Evolutionary conservation across 2,329 filamentous ascomycete species (phyloP), one percentile per base, ranked within the genome.

Genomic region (Xylariaceae sp.): DNA sequence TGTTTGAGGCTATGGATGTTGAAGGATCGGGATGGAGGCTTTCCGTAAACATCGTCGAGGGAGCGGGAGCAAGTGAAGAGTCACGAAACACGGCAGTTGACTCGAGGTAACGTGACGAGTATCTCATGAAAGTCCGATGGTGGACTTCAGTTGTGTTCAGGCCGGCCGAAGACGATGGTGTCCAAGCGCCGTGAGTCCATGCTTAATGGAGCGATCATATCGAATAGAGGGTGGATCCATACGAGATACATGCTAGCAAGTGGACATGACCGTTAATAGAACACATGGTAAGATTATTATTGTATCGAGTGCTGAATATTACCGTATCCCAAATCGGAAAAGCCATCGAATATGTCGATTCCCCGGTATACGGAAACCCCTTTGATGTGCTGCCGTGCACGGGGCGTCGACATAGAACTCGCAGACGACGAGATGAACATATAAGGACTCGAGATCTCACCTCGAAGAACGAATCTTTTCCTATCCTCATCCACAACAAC

Each of bases 391-490:
- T 30, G 2, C 37, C 37, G 37, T 42, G 23, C 23, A 30, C 23
- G 23, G 23, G 1, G 23, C 23, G 23, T 30, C 4, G 23, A 4
- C 23, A 30, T 30, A 3, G 42, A 45, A 47, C 39, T 9, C 11
- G 13, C 9, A 56, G 37, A 18, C 2, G 17, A n/a, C 7, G n/a
- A 35, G 35, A 54, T 49, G 58, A 56, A 53, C 58, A 62, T 60
- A 60, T 56, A 62, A 58, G 3, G 17, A 10, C 10, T 3, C 3
- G 10, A 50, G 13, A 30, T 39, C 52, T 42, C 52, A 34, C 44
- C 52, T 42, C 17, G 18, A 47, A 54, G 11, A 10, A 8, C 15
- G 10, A 45, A 8, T 15, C 13, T 45, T 45, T n/a, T 45, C 13
- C n/a, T 11, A 45, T 45, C 42, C 13, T 45, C 42, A 45, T n/a